Evolutionary conservation across 1,284 basidiomycete genomes (phyloP).

Genomic region (Sphagnurus paluster): DNA sequence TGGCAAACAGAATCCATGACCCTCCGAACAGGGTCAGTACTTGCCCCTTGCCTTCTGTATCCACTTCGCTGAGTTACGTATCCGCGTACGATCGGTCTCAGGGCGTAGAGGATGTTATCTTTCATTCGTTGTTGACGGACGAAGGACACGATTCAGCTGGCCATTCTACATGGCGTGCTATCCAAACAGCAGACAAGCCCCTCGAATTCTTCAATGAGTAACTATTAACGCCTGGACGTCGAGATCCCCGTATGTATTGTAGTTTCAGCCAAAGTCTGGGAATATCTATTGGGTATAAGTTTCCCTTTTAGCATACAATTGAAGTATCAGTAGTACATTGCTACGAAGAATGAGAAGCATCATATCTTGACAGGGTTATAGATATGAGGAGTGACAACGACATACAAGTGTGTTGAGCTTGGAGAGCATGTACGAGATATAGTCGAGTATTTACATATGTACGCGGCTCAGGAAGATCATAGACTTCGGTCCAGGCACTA

Average conservation of each 20-base stretch:
- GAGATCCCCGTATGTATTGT: too few species aligned
- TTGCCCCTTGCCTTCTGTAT: background rate
- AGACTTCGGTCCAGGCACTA: slow-evolving; percentile 16
- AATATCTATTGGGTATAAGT: slow-evolving; percentile 12
- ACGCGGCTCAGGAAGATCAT: slow-evolving; percentile 10
- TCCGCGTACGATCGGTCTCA: slow-evolving; percentile 27
- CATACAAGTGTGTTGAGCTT: slow-evolving; percentile 5
- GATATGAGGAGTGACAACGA: background rate
- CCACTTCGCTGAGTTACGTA: background rate
- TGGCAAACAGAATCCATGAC: slow-evolving; percentile 59
- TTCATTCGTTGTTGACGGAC: slow-evolving; percentile 72
- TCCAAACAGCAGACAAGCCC: slow-evolving; percentile 57
- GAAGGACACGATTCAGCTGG: slow-evolving; percentile 50
- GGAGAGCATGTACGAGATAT: slow-evolving; percentile 4
- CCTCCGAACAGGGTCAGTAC: slow-evolving; percentile 63
- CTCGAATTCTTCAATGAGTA: slow-evolving; percentile 77
- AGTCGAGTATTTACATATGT: slow-evolving; percentile 10
- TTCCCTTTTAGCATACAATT: too few species aligned
- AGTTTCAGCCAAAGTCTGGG: background rate
- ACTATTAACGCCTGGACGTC: slow-evolving; percentile 4
- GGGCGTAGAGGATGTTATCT: slow-evolving; percentile 64
- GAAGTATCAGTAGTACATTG: too few species aligned
- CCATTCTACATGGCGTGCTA: slow-evolving; percentile 60
- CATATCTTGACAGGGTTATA: background rate
- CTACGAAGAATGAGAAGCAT: background rate